Evolutionary conservation across 2,329 filamentous ascomycete genomes (phyloP), one percentile per base, ranked within the genome.

Genomic region (Aspergillus spinulosporus): DNA sequence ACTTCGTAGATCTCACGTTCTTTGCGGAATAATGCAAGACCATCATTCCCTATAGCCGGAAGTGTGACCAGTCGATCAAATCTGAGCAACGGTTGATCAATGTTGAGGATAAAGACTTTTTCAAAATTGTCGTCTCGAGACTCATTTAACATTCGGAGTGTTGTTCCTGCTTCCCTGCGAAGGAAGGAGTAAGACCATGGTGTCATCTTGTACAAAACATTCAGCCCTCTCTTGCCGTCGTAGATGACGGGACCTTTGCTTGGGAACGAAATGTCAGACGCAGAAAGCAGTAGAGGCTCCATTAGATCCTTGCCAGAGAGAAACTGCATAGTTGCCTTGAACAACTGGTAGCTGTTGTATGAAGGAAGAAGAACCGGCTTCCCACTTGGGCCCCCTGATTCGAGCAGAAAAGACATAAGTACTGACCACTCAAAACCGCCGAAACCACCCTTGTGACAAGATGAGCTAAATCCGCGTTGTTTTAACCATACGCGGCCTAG

Each of bases 271-370:
- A 72, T 54, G 36, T 68, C 66, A 12, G 59, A 64, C 45, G 64
- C 58, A 39, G 62, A 69, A 37, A 72, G 60, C 56, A 85, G 66
- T 60, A 87, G 81, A 0, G 89, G 85, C 62, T 84, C 88, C 64
- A 84, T 87, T 53, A 97, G 78, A 66, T 96, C 87, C 37, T 84
- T 87, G 1, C 84, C 82, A 1, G 88, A 86, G 14, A 99, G 78
- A 63, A 93, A 94, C 69, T 97, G 93, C n/a, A 99, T 78, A 1
- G 88, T 86, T 2, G 91, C 92, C 74, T 97, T 97, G 82, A 99
- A 97, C 43, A 97, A 81, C 73, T 97, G 93, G 26, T 93, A 94
- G 73, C 88, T 89, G 76, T 89, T 96, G 66, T 96, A 88, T 6
- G 90, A 90, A 4, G 84, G 80, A 4, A 92, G 91, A 12, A 97